A percentile compares a stretch with the other conserved stretches of the same genome.
Evolutionary conservation across 2,329 filamentous ascomycete genomes (phyloP).

Genomic region (Mollisiaceae sp.): DNA sequence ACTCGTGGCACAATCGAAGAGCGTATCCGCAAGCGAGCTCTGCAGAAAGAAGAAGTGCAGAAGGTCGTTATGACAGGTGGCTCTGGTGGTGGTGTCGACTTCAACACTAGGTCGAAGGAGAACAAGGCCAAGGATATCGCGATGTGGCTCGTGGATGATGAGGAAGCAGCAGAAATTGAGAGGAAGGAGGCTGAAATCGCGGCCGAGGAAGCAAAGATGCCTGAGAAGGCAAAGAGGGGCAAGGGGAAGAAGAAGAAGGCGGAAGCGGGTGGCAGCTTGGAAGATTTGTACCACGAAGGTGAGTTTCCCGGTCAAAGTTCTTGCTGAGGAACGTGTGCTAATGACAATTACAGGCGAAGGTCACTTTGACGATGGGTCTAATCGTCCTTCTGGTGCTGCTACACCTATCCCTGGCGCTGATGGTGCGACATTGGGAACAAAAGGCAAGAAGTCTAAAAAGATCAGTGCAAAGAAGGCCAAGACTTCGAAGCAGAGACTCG

Average conservation of each 20-base stretch:
- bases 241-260: conserved; percentile 66
- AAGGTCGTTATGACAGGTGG: conserved; percentile 95
- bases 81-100: conserved; percentile 83
- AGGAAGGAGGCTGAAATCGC: conserved; percentile 86
- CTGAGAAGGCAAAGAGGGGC: conserved; percentile 68
- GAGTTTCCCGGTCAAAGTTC: conserved; percentile 48
- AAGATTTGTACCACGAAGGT: conserved; percentile 99
- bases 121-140: conserved; percentile 98
- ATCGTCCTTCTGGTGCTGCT: conserved; percentile 83
- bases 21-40: conserved; percentile 91
- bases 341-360: conserved; percentile 75
- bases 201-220: conserved; percentile 60
- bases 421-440: conserved; percentile 51
- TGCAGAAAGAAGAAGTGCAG: conserved; percentile 99
- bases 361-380: conserved; percentile 85
- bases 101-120: conserved; percentile 89
- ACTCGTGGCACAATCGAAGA: conserved; percentile 97
- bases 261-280: conserved; percentile 68
- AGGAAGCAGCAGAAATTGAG: conserved; percentile 93
- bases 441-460: conserved; percentile 60
- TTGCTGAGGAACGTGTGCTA: conserved; percentile 27
- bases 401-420: conserved; percentile 68
- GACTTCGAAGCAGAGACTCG: conserved; percentile 70
- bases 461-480: conserved; percentile 68
- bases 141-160: conserved; percentile 97